Percentiles rank a stretch among this genome's conserved stretches.
Conservation (phyloP, 192 early-diverging fungal species). For the Mortierella antarctica region DNA sequence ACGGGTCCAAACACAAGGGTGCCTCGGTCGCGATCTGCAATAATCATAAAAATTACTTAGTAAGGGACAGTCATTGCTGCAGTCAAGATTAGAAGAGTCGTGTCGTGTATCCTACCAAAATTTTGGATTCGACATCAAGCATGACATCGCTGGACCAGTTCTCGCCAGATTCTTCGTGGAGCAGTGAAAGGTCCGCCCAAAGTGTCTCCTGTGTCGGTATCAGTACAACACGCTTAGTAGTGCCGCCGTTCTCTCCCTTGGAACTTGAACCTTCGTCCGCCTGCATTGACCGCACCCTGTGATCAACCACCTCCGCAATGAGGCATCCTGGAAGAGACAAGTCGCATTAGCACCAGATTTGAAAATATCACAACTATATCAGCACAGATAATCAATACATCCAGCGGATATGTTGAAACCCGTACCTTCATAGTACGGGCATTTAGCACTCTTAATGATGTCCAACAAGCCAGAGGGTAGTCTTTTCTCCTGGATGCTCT, state of each 20-base stretch:
- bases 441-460: conserved; percentile 69
- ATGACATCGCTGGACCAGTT: conserved; percentile 64
- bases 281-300: conserved; percentile 47
- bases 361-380: no score
- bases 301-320: conserved; percentile 78
- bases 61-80: neutral
- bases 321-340: conserved; percentile 65
- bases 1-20: conserved; percentile 75
- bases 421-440: conserved; percentile 62
- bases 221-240: conserved; percentile 56
- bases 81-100: neutral
- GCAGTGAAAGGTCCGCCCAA: conserved; percentile 63
- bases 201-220: conserved; percentile 62
- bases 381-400: no score
- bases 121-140: conserved; percentile 72
- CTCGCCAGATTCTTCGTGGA: conserved; percentile 57
- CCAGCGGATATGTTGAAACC: neutral
- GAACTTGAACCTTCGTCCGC: neutral
- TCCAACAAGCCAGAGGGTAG: conserved; percentile 76
- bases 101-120: conserved; percentile 55
- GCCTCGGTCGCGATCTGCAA: conserved; percentile 70
- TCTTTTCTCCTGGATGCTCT: conserved; percentile 58
- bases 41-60: neutral
- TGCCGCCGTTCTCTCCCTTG: conserved; percentile 15
- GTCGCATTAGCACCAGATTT: neutral